A percentile compares a stretch with the other conserved stretches of the same genome.
These are phyloP conservation scores for Pleurotus sapidus DNA, from an alignment of 768 basidiomycete species.

Conservation along the genomic window DNA sequence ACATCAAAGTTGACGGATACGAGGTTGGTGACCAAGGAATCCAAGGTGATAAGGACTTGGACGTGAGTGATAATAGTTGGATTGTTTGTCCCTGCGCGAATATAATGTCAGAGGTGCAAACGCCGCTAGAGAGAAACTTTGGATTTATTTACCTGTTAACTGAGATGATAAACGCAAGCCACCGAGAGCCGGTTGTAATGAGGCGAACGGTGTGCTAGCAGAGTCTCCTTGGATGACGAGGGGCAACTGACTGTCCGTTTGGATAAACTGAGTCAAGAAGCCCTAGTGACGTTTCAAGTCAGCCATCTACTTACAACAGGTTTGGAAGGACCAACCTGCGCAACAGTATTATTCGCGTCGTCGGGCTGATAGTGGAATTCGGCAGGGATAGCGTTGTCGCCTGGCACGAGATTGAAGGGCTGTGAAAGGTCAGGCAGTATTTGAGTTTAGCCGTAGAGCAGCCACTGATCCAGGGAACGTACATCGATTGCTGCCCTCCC, in stretches of 20 bases:
- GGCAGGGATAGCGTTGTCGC: conserved; percentile 45
- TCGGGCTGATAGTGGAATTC: conserved; percentile 71
- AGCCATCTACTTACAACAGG: no score
- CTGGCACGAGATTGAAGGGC: conserved; percentile 58
- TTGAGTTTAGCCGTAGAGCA: not conserved
- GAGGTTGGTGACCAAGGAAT: conserved; percentile 44
- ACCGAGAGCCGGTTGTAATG: conserved; percentile 52
- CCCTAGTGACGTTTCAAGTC: conserved; percentile 23
- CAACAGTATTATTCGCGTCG: conserved; percentile 63
- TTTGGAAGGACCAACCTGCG: conserved; percentile 34
- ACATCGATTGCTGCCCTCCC: conserved; percentile 61
- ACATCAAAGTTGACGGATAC: conserved; percentile 59
- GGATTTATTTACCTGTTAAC: conserved; percentile 35
- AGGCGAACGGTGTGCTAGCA: conserved; percentile 58
- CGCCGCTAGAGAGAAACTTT: no score
- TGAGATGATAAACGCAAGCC: conserved; percentile 48
- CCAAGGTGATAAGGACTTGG: conserved; percentile 49
- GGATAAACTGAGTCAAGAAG: conserved; percentile 62
- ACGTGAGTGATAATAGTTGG: conserved; percentile 58
- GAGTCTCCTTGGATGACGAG: conserved; percentile 59
- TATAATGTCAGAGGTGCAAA: no score
- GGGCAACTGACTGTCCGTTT: conserved; percentile 42
- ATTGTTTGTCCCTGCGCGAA: conserved; percentile 39
- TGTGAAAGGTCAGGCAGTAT: conserved; percentile 17
- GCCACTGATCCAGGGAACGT: conserved; percentile 16